phyloP scores from a whole-genome alignment of 2,329 filamentous ascomycete genomes.

The Tolypocladium ovalisporum region DNA sequence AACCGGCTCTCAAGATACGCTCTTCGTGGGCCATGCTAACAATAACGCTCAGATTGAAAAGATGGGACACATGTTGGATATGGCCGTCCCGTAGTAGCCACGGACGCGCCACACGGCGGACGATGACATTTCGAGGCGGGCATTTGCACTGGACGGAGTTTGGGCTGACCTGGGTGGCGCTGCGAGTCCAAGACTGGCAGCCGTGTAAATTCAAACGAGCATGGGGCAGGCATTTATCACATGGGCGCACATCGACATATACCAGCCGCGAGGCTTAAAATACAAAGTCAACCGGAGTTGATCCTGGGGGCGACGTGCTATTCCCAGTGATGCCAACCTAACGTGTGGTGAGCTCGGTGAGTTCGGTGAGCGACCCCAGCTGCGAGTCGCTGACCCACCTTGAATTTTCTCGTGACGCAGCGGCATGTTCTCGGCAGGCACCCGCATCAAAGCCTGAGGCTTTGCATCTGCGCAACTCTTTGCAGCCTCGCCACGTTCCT shows the following conservation, averaged over 20 bases:
- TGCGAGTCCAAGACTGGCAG: neutral
- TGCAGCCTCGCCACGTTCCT: neutral
- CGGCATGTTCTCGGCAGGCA: neutral
- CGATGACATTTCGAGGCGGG: neutral
- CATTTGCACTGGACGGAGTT: constrained; percentile 1
- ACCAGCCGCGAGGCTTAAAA: neutral
- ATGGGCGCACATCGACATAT: neutral
- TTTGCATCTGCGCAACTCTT: neutral
- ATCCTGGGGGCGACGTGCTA: neutral
- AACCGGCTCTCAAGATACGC: constrained; percentile 14
- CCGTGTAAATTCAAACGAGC: neutral
- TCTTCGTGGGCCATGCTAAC: constrained; percentile 9
- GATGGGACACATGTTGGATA: constrained; percentile 72
- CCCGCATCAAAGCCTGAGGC: neutral
- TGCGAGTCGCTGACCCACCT: neutral
- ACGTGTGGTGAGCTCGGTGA: neutral
- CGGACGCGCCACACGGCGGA: neutral
- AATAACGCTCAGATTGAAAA: constrained; percentile 56
- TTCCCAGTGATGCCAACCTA: neutral
- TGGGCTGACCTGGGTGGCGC: neutral
- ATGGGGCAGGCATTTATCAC: neutral
- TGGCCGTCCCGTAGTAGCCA: constrained; percentile 22
- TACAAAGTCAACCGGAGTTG: neutral
- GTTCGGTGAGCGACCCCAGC: neutral
- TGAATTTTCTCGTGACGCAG: neutral